Percentiles rank a stretch among this genome's conserved stretches.
Evolutionary conservation across 2,329 filamentous ascomycete species (phyloP).

Genomic region (Clarireedia sp.): DNA sequence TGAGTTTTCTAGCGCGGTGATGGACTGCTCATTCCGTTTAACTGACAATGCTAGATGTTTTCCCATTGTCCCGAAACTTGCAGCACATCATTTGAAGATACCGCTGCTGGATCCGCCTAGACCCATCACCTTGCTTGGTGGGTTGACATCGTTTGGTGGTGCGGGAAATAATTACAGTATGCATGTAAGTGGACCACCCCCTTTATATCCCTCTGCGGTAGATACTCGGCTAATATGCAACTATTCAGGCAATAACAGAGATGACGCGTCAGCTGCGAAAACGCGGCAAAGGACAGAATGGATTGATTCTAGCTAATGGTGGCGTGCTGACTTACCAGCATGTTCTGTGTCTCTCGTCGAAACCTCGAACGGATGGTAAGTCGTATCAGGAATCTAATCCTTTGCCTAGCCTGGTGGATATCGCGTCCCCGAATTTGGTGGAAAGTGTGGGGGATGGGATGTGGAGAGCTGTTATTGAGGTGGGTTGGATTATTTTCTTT

Average conservation of each 20-base stretch:
- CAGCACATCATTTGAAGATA: constrained; percentile 50
- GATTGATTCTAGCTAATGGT: constrained; percentile 57
- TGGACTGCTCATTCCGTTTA: not conserved
- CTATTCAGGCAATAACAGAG: constrained; percentile 40
- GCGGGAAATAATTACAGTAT: constrained; percentile 66
- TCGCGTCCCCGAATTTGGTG: constrained; percentile 35
- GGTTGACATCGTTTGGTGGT: constrained; percentile 60
- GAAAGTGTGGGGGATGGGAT: constrained; percentile 33
- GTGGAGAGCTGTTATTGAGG: constrained; percentile 44
- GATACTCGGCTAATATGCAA: not conserved
- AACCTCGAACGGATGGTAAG: constrained; percentile 29
- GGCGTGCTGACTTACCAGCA: constrained; percentile 60
- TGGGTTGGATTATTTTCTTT: constrained; percentile 25
- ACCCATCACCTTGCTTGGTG: constrained; percentile 54
- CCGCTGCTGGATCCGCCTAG: constrained; percentile 38
- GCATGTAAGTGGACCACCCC: constrained; percentile 40
- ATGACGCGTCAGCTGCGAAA: constrained; percentile 42
- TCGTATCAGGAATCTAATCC: constrained; percentile 41
- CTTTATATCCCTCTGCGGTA: not conserved
- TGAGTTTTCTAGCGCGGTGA: constrained; percentile 20
- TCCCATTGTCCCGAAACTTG: constrained; percentile 61
- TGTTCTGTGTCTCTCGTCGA: constrained; percentile 47
- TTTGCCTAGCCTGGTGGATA: constrained; percentile 34
- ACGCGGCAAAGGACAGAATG: constrained; percentile 35
- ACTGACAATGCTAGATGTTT: constrained; percentile 45